Percentiles rank a stretch among this genome's conserved stretches.
phyloP scores from a whole-genome alignment of 1,284 basidiomycete genomes.

The Rhodotorula sp. region DNA sequence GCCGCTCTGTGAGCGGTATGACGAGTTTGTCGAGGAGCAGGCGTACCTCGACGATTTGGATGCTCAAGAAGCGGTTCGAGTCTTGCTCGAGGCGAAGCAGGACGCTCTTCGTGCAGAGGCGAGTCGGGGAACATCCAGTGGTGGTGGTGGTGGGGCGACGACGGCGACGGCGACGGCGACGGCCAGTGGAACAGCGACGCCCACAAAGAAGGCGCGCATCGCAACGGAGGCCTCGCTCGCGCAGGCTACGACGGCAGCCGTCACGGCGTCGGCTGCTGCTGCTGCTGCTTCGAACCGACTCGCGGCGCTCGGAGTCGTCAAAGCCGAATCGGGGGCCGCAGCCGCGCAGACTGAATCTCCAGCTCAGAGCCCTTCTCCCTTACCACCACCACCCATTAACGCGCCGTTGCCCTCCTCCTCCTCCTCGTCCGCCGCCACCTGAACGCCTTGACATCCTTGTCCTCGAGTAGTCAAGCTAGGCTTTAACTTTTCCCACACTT shows the following conservation, averaged over 20 bases:
- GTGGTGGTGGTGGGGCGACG: background rate
- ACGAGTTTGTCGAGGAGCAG: slow-evolving; percentile 74
- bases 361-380: background rate
- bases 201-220: slow-evolving; percentile 13
- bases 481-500: too few species aligned
- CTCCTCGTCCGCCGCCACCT: background rate
- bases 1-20: slow-evolving; percentile 71
- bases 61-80: slow-evolving; percentile 24
- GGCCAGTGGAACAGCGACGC: background rate
- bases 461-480: too few species aligned
- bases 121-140: background rate
- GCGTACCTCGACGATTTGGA: slow-evolving; percentile 61
- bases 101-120: background rate
- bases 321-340: background rate
- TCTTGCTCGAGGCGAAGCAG: slow-evolving; percentile 10
- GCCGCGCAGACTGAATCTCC: slow-evolving; percentile 1
- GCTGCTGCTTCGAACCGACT: slow-evolving; percentile 2
- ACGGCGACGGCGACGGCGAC: background rate
- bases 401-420: background rate
- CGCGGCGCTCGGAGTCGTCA: slow-evolving; percentile 11
- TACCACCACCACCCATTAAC: background rate
- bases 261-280: background rate
- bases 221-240: background rate
- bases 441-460: too few species aligned
- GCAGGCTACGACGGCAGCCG: background rate